Evolutionary conservation across 2,329 filamentous ascomycete genomes (phyloP).

Genomic region (Xylaria sp.): DNA sequence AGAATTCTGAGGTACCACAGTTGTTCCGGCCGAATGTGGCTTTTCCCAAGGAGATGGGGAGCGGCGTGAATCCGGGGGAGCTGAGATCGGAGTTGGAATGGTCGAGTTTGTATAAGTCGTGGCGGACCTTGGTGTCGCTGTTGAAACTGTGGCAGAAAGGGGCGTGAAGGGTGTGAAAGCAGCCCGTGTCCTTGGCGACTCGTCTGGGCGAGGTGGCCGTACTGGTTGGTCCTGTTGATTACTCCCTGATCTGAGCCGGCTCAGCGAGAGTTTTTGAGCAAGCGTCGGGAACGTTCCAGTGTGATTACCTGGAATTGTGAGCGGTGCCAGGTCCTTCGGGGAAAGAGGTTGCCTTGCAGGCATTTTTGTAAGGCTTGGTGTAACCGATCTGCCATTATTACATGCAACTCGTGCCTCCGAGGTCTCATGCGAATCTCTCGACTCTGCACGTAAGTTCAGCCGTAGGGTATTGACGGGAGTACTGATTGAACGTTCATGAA

Average conservation of each 20-base stretch:
- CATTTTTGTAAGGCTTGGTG: slow-evolving; percentile 20
- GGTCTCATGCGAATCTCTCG: slow-evolving; percentile 34
- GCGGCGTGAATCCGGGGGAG: slow-evolving; percentile 56
- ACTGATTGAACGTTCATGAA: slow-evolving; percentile 72
- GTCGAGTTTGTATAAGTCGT: slow-evolving; percentile 57
- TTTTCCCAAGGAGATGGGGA: slow-evolving; percentile 60
- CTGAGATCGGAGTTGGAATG: slow-evolving; percentile 61
- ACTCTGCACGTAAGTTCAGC: slow-evolving; percentile 56
- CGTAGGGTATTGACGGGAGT: slow-evolving; percentile 65
- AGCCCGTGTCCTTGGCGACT: slow-evolving; percentile 58
- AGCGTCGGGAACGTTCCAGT: slow-evolving; percentile 48
- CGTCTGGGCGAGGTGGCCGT: slow-evolving; percentile 57
- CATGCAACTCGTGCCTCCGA: not conserved
- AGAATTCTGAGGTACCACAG: slow-evolving; percentile 44
- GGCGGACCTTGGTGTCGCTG: slow-evolving; percentile 58
- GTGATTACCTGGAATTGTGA: slow-evolving; percentile 65
- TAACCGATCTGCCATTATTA: slow-evolving; percentile 12
- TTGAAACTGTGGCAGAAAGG: slow-evolving; percentile 54
- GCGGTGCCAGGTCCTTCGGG: slow-evolving; percentile 64
- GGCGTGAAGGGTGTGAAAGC: slow-evolving; percentile 56
- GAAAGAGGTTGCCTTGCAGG: slow-evolving; percentile 57
- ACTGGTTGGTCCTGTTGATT: slow-evolving; percentile 54
- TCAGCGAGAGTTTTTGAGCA: slow-evolving; percentile 55
- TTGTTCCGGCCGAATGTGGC: slow-evolving; percentile 40
- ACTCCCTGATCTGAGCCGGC: slow-evolving; percentile 59